phyloP scores from a whole-genome alignment of 2,329 filamentous ascomycete species.

The Aspergillus fumigatiaffinis region DNA sequence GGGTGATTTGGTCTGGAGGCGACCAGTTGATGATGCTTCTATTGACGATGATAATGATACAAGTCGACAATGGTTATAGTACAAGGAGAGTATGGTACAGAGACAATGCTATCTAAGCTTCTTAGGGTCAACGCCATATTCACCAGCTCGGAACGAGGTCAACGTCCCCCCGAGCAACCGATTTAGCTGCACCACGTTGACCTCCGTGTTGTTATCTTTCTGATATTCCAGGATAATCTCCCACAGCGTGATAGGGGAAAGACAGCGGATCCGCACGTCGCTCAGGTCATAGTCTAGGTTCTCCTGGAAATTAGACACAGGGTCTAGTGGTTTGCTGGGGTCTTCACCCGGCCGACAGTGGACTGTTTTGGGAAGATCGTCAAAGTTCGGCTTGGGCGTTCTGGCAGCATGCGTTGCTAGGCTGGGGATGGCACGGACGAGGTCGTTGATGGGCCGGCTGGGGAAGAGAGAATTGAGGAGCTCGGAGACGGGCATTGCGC shows the following conservation, averaged over 20 bases:
- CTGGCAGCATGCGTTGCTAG: conserved; percentile 28
- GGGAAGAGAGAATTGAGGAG: conserved; percentile 30
- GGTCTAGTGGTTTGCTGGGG: conserved; percentile 10
- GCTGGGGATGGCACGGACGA: conserved; percentile 31
- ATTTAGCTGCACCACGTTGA: conserved; percentile 19
- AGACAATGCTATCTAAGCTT: neutral
- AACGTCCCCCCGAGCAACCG: conserved; percentile 27
- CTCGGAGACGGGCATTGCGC: conserved; percentile 22
- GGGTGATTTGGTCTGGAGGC: no score
- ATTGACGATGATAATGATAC: no score
- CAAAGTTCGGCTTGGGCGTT: conserved; percentile 23
- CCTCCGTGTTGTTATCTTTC: conserved; percentile 19
- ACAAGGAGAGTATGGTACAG: neutral
- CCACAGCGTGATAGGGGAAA: conserved; percentile 30
- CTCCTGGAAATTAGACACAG: conserved; percentile 22
- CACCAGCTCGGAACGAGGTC: conserved; percentile 22
- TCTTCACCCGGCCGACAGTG: neutral
- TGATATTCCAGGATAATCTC: conserved; percentile 37
- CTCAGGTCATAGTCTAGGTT: conserved; percentile 34
- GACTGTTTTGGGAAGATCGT: conserved; percentile 19
- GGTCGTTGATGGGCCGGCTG: conserved; percentile 23
- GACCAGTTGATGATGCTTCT: neutral
- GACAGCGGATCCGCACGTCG: conserved; percentile 24
- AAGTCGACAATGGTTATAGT: neutral
- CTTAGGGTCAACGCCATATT: conserved; percentile 1